A percentile compares a stretch with the other conserved stretches of the same genome.
phyloP scores from a whole-genome alignment of 2,329 filamentous ascomycete species.

The Penicillium olsonii region DNA sequence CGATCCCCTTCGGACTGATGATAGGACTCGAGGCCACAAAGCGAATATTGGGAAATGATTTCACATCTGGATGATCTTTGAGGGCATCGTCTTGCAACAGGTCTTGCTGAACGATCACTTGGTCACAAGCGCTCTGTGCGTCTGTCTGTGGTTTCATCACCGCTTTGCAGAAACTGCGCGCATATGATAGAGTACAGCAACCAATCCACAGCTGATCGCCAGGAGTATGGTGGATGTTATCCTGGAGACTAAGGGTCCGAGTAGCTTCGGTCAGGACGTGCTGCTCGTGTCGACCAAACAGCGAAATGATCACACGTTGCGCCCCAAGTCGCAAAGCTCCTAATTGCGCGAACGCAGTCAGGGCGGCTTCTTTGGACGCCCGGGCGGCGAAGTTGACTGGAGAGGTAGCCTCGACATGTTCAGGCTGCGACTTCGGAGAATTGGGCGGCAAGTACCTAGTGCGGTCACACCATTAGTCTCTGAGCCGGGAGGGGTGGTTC shows the following conservation, averaged over 20 bases:
- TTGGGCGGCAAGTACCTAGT: too few species aligned
- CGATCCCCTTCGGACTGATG: slow-evolving; percentile 52
- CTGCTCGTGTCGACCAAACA: slow-evolving; percentile 28
- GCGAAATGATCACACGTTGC: slow-evolving; percentile 27
- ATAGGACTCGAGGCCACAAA: slow-evolving; percentile 62
- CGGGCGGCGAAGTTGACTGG: too few species aligned
- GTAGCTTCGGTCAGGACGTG: slow-evolving; percentile 32
- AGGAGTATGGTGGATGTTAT: slow-evolving; percentile 8
- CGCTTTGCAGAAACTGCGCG: slow-evolving; percentile 14
- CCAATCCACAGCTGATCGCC: slow-evolving; percentile 16
- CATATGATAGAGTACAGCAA: slow-evolving; percentile 17
- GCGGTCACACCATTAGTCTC: too few species aligned
- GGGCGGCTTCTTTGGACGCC: too few species aligned
- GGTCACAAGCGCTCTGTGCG: background rate
- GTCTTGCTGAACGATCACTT: slow-evolving; percentile 31
- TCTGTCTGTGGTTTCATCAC: slow-evolving; percentile 1
- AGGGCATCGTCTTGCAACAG: slow-evolving; percentile 33
- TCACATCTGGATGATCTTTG: slow-evolving; percentile 32
- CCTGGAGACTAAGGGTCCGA: slow-evolving; percentile 17
- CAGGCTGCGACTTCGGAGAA: too few species aligned
- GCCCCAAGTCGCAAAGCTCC: slow-evolving; percentile 25
- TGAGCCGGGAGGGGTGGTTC: too few species aligned
- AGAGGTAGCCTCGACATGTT: too few species aligned
- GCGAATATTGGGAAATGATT: slow-evolving; percentile 27
- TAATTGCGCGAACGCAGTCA: slow-evolving; percentile 32